Base-by-base conservation (phyloP, 2,329 filamentous ascomycete genomes). In the Orbilia quercus region DNA sequence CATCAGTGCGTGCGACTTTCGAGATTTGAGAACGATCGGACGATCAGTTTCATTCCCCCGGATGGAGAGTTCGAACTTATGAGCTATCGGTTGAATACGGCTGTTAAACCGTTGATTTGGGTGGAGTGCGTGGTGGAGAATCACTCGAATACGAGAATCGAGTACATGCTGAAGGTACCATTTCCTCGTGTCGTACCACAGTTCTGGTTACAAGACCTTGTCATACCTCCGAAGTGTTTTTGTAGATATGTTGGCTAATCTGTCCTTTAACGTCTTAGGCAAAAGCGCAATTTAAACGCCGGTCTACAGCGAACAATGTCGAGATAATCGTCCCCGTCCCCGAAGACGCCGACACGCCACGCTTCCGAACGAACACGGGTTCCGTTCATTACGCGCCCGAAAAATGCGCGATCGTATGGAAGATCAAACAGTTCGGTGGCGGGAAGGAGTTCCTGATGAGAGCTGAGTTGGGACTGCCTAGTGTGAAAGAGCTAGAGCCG, bases 341-440 rank as follows among this genome's bases (percentile, higher is more conserved):
- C 20, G 95, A 99, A 80, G 95, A 99, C 80, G 95, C 95, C 74
- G 95, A 99, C 81, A 92, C 91, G 1, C 95, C 95, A 9, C 89
- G 95, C 47, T 99, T 99, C 87, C 88, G 95, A 59, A 99, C 95
- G 36, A 99, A 98, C 80, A 96, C 99, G 75, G 95, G 95, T 63
- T 92, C 90, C 28, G 95, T 99, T 11, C 95, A 99, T 82, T 99
- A 99, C 80, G 94, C 94, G 2, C 95, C 95, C 0, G 95, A 99
- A 82, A 94, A 96, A 79, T 96, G 91, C 75, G 94, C 94, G 70
- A 99, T 99, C 77, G 91, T 99, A 55, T 99, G 95, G 95, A 99
- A 99, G 85, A 99, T 99, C 81, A 99, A 99, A 85, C 95, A 99
- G 79, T 99, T 99, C 81, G 95, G 95, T 47, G 95, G 95, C n/a